A percentile compares a stretch with the other conserved stretches of the same genome.
These are phyloP conservation scores for Cyberlindnera euphorbiiphila DNA, from an alignment of 805 yeast species.

Conservation along the genomic window DNA sequence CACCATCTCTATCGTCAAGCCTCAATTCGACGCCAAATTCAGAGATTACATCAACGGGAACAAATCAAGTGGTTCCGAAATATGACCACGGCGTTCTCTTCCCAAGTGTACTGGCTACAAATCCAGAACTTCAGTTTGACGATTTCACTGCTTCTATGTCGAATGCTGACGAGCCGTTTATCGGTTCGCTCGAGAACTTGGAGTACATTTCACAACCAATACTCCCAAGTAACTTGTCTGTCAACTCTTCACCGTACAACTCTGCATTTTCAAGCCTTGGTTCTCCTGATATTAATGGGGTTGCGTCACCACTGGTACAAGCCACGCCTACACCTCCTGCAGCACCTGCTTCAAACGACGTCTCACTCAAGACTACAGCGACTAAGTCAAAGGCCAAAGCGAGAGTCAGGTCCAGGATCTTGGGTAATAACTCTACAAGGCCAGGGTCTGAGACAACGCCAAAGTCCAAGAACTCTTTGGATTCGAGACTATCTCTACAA, in stretches of 20 bases:
- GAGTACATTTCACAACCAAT: conserved; percentile 11
- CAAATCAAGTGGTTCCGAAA: too few relatives aligned
- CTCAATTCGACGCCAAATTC: conserved; percentile 12
- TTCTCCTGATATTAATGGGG: conserved; percentile 3
- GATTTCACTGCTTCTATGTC: not conserved
- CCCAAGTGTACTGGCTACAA: conserved; percentile 4
- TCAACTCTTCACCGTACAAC: conserved; percentile 8
- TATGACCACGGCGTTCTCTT: not conserved
- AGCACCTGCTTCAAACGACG: not conserved
- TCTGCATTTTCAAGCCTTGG: conserved; percentile 1
- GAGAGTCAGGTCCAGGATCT: too few relatives aligned
- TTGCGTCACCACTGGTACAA: too few relatives aligned
- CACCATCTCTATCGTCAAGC: conserved; percentile 11
- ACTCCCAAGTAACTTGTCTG: conserved; percentile 1
- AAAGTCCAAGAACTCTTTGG: conserved; percentile 29
- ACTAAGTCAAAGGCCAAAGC: conserved; percentile 7
- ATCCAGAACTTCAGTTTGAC: conserved; percentile 4
- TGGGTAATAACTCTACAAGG: too few relatives aligned
- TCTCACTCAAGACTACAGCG: not conserved
- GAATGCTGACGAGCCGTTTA: not conserved
- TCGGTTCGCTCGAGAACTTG: not conserved
- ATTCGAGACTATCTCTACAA: conserved; percentile 54
- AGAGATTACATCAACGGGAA: conserved; percentile 2
- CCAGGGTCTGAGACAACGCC: too few relatives aligned
- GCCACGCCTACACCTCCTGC: not conserved